These are phyloP conservation scores for Kitagawia praeruptora DNA, from an alignment of 129 eudicot genomes.

Conservation along the genomic window DNA sequence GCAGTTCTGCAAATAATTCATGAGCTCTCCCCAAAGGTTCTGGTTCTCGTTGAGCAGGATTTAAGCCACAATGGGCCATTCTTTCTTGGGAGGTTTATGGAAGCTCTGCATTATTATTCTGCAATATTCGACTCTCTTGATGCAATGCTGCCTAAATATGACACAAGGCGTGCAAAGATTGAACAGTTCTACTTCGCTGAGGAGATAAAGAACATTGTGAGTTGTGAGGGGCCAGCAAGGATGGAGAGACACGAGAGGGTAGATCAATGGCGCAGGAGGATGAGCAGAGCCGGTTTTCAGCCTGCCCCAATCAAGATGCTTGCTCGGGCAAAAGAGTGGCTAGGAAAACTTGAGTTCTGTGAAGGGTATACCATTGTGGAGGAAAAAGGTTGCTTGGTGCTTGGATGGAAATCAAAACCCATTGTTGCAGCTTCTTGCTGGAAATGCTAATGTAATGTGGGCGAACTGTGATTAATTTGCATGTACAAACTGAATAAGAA, in stretches of 20 bases:
- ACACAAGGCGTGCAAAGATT: constrained; percentile 57
- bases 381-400: constrained; percentile 68
- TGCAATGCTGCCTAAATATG: constrained; percentile 54
- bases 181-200: constrained; percentile 68
- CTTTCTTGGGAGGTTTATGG: constrained; percentile 73
- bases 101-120: constrained; percentile 69
- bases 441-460: constrained; percentile 37
- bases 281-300: constrained; percentile 81
- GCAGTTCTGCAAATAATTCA: constrained; percentile 57
- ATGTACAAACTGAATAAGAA: not conserved
- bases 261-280: constrained; percentile 84
- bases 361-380: constrained; percentile 62
- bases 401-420: constrained; percentile 79
- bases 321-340: constrained; percentile 56
- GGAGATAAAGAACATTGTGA: constrained; percentile 75
- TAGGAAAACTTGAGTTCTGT: constrained; percentile 35
- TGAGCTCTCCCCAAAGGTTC: constrained; percentile 52
- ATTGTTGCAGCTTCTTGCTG: constrained; percentile 86
- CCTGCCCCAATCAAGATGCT: constrained; percentile 36
- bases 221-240: constrained; percentile 79
- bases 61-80: constrained; percentile 71
- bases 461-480: not conserved
- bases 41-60: constrained; percentile 71
- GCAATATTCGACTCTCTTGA: constrained; percentile 72
- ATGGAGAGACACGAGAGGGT: constrained; percentile 78